Base-by-base conservation (phyloP, 805 yeast species). In the Candida glaebosa region DNA sequence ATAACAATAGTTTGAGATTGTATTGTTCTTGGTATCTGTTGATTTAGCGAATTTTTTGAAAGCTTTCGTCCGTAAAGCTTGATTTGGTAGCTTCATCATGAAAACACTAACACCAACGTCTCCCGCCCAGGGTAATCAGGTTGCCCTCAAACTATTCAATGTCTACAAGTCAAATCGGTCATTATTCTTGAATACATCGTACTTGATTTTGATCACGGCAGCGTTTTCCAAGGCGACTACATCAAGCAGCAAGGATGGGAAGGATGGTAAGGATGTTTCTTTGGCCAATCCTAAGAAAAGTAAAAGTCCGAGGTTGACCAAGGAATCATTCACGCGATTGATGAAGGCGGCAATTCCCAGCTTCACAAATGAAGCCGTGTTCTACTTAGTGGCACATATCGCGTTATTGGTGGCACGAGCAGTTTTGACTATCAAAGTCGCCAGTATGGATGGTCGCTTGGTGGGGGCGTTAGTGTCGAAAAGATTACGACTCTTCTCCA, bases 391-490 rank as follows among this genome's bases (percentile, higher is more conserved):
- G 1, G 49, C 75, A 0, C 91, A 87, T 59, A 62, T 87, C 4
- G 55, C 69, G 0, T 67, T 87, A 18, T 68, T 90, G 34, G 72
- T 85, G 3, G 48, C 75, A 3, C 73, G 96, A 48, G 91, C 96
- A 0, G 59, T 82, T 18, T 63, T 90, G 19, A 83, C 96, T 2
- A 71, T 90, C 36, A 81, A 82, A 53, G 90, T 89, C 12, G 96
- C 97, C 4, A 78, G 83, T 9, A 69, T 90, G 43, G 97, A 90
- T 60, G 97, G 97, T 49, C 70, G 73, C 54, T 67, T 90, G 40
- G 96, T 90, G 3, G 87, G 96, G 0, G 79, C 87, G 1, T 72
- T 90, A 50, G 86, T 90, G 20, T 75, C 83, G 31, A 87, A 84
- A 47, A 73, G 75, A 38, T 84, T 88, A 46, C 69, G 73, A 36